A percentile compares a stretch with the other conserved stretches of the same genome.
Evolutionary conservation across 148 eudicot species (phyloP).

Genomic region (Rhododendron henanense): DNA sequence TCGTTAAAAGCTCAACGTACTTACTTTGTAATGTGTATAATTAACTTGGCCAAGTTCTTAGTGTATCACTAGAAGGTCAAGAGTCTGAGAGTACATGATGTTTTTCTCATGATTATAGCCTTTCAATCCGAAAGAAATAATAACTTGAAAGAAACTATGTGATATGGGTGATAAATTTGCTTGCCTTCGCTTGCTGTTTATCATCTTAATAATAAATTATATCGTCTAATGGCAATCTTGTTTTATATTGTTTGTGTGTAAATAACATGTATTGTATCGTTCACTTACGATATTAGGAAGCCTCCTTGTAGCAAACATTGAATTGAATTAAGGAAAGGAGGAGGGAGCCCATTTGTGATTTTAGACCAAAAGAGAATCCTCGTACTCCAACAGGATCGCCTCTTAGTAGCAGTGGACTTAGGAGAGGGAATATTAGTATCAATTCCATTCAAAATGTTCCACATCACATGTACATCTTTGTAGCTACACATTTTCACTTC

Average conservation of each 20-base stretch:
- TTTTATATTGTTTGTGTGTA: not conserved
- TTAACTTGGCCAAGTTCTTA: not conserved
- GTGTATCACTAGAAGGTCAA: not conserved
- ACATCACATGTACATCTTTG: slow-evolving; percentile 5
- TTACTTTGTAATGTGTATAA: not conserved
- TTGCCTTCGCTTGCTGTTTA: not conserved
- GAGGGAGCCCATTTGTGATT: not conserved
- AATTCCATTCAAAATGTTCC: not conserved
- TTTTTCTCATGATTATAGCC: not conserved
- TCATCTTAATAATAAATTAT: not conserved
- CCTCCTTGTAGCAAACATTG: not conserved
- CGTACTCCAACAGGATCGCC: not conserved
- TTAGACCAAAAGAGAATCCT: slow-evolving; percentile 19
- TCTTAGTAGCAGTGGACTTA: no score
- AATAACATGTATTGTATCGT: not conserved
- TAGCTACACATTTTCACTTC: not conserved
- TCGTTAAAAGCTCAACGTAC: not conserved
- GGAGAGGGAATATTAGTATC: not conserved
- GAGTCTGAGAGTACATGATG: not conserved
- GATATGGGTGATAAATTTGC: not conserved
- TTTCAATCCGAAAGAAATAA: not conserved
- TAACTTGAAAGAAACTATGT: not conserved
- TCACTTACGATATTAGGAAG: not conserved
- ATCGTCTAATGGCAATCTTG: not conserved
- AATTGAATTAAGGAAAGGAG: not conserved